Evolutionary conservation across 805 yeast species (phyloP).

Genomic region (Saccharomycopsis synnaedendra): DNA sequence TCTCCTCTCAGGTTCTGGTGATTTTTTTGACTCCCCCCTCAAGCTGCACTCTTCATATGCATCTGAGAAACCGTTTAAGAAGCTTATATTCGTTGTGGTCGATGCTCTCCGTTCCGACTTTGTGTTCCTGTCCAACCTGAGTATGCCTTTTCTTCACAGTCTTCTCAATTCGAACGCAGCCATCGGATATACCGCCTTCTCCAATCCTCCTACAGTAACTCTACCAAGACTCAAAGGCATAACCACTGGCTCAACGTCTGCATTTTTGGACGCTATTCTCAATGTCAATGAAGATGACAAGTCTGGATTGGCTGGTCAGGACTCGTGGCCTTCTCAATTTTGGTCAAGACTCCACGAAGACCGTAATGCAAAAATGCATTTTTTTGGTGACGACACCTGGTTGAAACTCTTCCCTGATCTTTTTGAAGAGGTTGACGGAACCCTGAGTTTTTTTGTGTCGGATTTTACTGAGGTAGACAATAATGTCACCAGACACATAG

Average conservation of each 20-base stretch:
- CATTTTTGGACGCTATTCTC: constrained; percentile 84
- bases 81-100: constrained; percentile 70
- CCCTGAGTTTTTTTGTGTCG: constrained; percentile 87
- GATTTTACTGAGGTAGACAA: constrained; percentile 91
- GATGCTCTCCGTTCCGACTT: constrained; percentile 93
- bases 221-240: constrained; percentile 87
- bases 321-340: constrained; percentile 80
- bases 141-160: constrained; percentile 56
- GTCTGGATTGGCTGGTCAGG: constrained; percentile 54
- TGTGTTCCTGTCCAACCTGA: constrained; percentile 52
- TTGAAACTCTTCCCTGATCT: constrained; percentile 55
- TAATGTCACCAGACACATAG: constrained; percentile 85
- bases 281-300: constrained; percentile 90
- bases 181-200: constrained; percentile 79
- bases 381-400: constrained; percentile 99
- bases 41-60: too few species aligned
- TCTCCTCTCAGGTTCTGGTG: constrained; percentile 47
- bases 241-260: constrained; percentile 92
- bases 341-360: constrained; percentile 7
- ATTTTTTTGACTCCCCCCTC: constrained; percentile 20
- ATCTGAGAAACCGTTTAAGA: constrained; percentile 32
- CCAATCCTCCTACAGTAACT: constrained; percentile 96
- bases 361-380: constrained; percentile 35
- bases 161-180: constrained; percentile 60
- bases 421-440: constrained; percentile 59